Evolutionary conservation across 1,284 basidiomycete genomes (phyloP).

Genomic region (Malassezia psittaci): DNA sequence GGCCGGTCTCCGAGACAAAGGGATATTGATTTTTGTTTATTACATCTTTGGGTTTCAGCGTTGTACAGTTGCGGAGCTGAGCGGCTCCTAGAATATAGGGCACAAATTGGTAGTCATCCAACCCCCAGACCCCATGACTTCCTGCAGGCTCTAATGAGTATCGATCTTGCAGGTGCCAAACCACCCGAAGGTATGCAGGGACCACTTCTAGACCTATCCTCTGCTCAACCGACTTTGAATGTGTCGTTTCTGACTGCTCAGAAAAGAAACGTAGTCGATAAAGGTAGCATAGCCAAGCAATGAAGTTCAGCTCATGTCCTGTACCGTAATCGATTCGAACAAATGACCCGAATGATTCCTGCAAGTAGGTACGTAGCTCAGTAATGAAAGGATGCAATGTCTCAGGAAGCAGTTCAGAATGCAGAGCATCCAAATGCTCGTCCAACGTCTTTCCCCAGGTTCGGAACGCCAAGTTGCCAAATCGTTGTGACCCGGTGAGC

Average conservation of each 20-base stretch:
- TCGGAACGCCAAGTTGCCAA: constrained; percentile 86
- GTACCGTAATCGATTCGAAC: constrained; percentile 90
- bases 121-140: constrained; percentile 69
- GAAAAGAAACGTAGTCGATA: constrained; percentile 27
- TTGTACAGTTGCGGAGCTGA: constrained; percentile 56
- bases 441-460: constrained; percentile 72
- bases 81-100: constrained; percentile 86
- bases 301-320: constrained; percentile 63
- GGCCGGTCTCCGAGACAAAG: background rate
- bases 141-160: constrained; percentile 57
- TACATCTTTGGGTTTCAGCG: constrained; percentile 1
- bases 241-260: background rate
- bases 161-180: constrained; percentile 74
- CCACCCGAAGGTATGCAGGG: constrained; percentile 66
- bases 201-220: constrained; percentile 55
- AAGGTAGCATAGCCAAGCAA: constrained; percentile 35
- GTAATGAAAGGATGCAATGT: constrained; percentile 53
- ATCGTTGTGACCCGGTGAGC: constrained; percentile 70
- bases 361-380: constrained; percentile 63
- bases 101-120: constrained; percentile 82
- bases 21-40: constrained; percentile 1
- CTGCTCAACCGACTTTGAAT: constrained; percentile 15
- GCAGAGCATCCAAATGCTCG: constrained; percentile 48
- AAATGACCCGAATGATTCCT: constrained; percentile 80
- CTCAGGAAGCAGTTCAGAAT: constrained; percentile 51